Evolutionary conservation across 805 yeast genomes (phyloP), one percentile per base, ranked within the genome.

Genomic region (Starmerella powellii): DNA sequence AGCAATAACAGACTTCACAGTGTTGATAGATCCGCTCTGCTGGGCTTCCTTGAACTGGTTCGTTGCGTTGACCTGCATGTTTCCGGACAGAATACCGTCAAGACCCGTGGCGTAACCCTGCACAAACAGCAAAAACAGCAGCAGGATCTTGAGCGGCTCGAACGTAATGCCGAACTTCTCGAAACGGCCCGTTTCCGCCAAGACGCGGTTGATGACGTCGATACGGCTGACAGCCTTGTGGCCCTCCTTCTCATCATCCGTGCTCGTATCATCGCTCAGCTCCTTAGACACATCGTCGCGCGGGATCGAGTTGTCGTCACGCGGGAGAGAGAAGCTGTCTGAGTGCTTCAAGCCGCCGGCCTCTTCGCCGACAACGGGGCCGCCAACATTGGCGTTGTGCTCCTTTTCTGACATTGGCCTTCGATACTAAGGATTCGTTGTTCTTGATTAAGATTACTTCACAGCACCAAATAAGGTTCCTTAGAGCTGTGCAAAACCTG

Each of bases 31-130:
- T 5, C 84, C 67, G 34, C 70, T 57, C 42, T 74, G 62, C 6
- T 83, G 71, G 54, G 78, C 81, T 12, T 57, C 51, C 21, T 66
- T 44, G 59, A 72, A 78, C 12, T 76, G 67, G 37, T 65, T 58
- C 8, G 81, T 69, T 13, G 83, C 85, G 47, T 66, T 67, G 3
- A 70, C 55, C 50, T 74, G 77, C 56, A 67, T 73, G 41, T 75
- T 8, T 68, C 72, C 27, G 43, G 77, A 61, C 64, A 73, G 29
- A 69, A 74, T 16, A 69, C 80, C 45, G 66, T 78, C 84, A 36
- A 79, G 62, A 29, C 78, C 74, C 51, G 75, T 75, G 21, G 70
- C 70, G 51, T 75, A 79, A 17, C 80, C 70, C 35, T 74, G 68
- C 20, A 73, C 51, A 52, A 78, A 76, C 19, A 73, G 58, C 40